These are phyloP conservation scores for Suillus placidus DNA, from an alignment of 768 basidiomycete genomes.

Conservation along the genomic window DNA sequence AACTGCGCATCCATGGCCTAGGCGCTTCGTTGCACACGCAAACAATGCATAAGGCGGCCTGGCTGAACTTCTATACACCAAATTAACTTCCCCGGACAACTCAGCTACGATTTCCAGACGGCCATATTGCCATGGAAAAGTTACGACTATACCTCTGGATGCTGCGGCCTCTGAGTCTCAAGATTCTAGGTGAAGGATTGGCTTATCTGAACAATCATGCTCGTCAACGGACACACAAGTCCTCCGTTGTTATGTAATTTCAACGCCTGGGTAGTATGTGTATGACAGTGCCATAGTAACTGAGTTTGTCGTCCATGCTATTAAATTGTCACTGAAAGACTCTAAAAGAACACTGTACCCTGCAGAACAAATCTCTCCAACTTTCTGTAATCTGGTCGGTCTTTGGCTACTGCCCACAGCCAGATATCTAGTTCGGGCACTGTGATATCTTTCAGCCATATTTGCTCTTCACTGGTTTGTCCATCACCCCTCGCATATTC, in stretches of 20 bases:
- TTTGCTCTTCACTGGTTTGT: constrained; percentile 28
- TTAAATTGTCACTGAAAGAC: constrained; percentile 50
- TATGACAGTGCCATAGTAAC: background rate
- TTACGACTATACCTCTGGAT: background rate
- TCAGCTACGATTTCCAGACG: background rate
- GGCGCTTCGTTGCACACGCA: background rate
- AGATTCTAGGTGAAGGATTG: background rate
- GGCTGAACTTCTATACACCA: background rate
- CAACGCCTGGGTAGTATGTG: background rate
- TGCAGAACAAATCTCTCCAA: constrained; percentile 68
- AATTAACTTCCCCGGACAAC: no score
- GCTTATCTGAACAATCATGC: background rate
- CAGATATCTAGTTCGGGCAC: constrained; percentile 71
- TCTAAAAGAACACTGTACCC: constrained; percentile 72
- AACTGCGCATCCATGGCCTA: background rate
- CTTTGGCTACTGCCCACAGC: constrained; percentile 85
- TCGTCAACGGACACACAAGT: background rate
- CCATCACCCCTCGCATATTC: constrained; percentile 45
- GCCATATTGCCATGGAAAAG: background rate
- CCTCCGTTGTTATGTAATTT: background rate
- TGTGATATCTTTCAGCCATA: constrained; percentile 59
- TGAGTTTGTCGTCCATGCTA: background rate
- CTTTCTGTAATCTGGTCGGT: constrained; percentile 67
- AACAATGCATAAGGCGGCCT: background rate
- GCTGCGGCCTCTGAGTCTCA: background rate